A percentile compares a stretch with the other conserved stretches of the same genome.
These are phyloP conservation scores for Ormosia emarginata DNA, from an alignment of 306 rosid species.

Conservation along the genomic window DNA sequence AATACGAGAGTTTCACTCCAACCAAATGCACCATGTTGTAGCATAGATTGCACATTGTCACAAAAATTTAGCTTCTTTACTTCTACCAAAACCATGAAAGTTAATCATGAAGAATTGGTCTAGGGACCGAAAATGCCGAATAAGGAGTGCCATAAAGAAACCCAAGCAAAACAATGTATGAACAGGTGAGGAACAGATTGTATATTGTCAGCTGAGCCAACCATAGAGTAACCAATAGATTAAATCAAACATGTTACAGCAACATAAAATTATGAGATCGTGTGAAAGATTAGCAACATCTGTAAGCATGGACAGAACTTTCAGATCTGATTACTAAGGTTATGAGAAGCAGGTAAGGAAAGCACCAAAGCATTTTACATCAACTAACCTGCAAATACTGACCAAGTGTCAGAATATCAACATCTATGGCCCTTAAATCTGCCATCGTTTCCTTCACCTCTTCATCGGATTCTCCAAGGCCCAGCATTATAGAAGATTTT, in stretches of 20 bases:
- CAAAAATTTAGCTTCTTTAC: no score
- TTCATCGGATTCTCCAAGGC: conserved; percentile 91
- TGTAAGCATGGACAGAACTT: conserved; percentile 11
- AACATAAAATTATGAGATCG: conserved; percentile 7
- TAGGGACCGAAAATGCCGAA: no score
- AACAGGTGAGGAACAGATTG: no score
- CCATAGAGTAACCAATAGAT: background rate
- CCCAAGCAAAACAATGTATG: no score
- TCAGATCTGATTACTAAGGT: background rate
- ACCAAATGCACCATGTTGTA: no score
- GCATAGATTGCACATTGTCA: no score
- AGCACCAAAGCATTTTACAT: background rate
- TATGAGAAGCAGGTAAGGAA: background rate
- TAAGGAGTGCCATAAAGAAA: no score
- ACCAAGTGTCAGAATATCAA: conserved; percentile 92
- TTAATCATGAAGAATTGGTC: no score
- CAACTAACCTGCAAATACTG: conserved; percentile 89
- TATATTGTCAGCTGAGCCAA: conserved; percentile 1
- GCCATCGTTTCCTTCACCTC: conserved; percentile 79
- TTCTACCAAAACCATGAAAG: no score
- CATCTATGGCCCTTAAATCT: conserved; percentile 79
- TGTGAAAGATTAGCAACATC: conserved; percentile 7
- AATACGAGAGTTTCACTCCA: no score
- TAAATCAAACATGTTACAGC: background rate
- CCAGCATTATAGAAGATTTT: conserved; percentile 93